Conservation (phyloP, 2,329 filamentous ascomycete genomes). For the Apiospora malaysiana region DNA sequence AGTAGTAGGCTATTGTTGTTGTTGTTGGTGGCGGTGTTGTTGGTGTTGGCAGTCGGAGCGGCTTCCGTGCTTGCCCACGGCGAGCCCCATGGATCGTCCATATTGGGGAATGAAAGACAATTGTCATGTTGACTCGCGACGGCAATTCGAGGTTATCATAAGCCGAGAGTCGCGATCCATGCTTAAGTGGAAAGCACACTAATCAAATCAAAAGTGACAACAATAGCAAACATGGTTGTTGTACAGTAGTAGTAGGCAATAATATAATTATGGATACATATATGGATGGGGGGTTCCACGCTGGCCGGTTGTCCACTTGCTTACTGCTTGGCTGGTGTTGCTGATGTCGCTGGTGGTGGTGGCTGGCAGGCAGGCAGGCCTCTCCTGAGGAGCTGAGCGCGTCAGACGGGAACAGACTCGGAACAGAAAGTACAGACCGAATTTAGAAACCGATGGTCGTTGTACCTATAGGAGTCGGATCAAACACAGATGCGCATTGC, state of each 20-base stretch:
- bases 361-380: background rate
- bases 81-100: slow-evolving; percentile 70
- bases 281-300: slow-evolving; percentile 14
- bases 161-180: slow-evolving; percentile 6
- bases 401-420: background rate
- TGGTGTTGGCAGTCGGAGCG: slow-evolving; percentile 39
- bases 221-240: background rate
- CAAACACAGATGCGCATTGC: slow-evolving; percentile 11
- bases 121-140: slow-evolving; percentile 37
- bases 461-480: background rate
- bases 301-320: background rate
- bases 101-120: slow-evolving; percentile 39
- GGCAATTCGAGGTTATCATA: slow-evolving; percentile 10
- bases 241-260: no score
- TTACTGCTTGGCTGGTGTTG: no score
- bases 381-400: background rate
- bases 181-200: slow-evolving; percentile 1
- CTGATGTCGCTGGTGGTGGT: background rate
- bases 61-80: slow-evolving; percentile 59
- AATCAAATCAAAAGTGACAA: slow-evolving; percentile 2
- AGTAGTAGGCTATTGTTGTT: slow-evolving; percentile 41
- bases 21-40: slow-evolving; percentile 33
- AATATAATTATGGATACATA: background rate
- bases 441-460: background rate
- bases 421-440: slow-evolving; percentile 13